phyloP scores from a whole-genome alignment of 495 filamentous ascomycete genomes.

The Immersiella caudata region DNA sequence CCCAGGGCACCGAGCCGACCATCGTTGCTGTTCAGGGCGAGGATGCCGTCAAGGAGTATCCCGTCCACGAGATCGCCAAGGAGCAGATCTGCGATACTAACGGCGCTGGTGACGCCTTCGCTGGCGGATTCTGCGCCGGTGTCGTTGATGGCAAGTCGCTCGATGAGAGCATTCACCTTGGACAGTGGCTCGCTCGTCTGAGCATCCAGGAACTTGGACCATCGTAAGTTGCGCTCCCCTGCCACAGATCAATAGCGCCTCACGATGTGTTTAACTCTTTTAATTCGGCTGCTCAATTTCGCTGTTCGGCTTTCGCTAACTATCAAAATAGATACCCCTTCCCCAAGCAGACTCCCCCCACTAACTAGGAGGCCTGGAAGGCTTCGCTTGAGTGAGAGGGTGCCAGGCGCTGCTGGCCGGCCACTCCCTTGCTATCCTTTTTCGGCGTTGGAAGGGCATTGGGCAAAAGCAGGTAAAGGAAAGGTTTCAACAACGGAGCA shows the following conservation, averaged over 20 bases:
- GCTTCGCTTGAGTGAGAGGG: background rate
- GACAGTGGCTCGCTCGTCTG: slow-evolving; percentile 90
- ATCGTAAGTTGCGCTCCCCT: slow-evolving; percentile 66
- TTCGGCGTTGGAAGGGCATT: slow-evolving; percentile 31
- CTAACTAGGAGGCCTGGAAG: slow-evolving; percentile 14
- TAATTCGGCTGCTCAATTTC: background rate
- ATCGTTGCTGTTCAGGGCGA: slow-evolving; percentile 74
- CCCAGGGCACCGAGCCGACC: slow-evolving; percentile 89
- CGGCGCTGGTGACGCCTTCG: slow-evolving; percentile 96
- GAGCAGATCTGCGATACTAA: slow-evolving; percentile 90
- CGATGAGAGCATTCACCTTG: slow-evolving; percentile 77
- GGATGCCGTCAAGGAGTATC: slow-evolving; percentile 71
- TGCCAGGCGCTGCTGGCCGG: background rate
- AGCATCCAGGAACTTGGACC: slow-evolving; percentile 94
- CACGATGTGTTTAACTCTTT: background rate
- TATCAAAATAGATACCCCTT: slow-evolving; percentile 65
- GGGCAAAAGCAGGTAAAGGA: slow-evolving; percentile 25
- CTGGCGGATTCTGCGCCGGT: slow-evolving; percentile 89
- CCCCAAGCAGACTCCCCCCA: slow-evolving; percentile 68
- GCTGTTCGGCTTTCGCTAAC: slow-evolving; percentile 14
- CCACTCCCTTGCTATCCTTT: slow-evolving; percentile 20
- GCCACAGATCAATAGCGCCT: background rate
- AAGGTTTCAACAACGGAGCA: slow-evolving; percentile 41
- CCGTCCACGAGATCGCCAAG: slow-evolving; percentile 74
- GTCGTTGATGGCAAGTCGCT: slow-evolving; percentile 81